Percentiles rank a stretch among this genome's conserved stretches.
phyloP scores from a whole-genome alignment of 192 early-diverging fungal species.

The Endogone sp. region DNA sequence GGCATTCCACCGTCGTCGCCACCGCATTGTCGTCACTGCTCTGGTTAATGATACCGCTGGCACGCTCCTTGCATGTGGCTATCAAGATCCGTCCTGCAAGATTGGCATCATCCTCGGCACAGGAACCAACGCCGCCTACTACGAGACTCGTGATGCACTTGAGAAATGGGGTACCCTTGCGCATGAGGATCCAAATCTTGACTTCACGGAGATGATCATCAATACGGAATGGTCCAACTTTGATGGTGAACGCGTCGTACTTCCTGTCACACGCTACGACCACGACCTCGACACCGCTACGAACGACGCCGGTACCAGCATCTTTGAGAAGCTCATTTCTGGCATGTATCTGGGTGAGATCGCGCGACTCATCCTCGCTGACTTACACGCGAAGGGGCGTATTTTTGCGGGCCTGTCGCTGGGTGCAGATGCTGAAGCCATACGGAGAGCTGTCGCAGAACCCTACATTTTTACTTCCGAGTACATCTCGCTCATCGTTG shows the following conservation, averaged over 20 bases:
- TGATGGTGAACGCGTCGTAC: conserved; percentile 57
- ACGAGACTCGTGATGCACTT: background rate
- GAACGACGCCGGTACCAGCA: background rate
- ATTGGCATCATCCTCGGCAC: conserved; percentile 94
- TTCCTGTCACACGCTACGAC: conserved; percentile 77
- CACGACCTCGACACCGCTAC: conserved; percentile 69
- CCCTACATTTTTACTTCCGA: background rate
- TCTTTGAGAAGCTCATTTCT: conserved; percentile 81
- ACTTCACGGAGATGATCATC: conserved; percentile 65
- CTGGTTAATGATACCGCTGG: conserved; percentile 98
- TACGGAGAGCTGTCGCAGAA: conserved; percentile 50
- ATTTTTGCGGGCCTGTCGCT: conserved; percentile 59
- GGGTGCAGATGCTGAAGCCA: conserved; percentile 48
- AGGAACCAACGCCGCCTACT: conserved; percentile 68
- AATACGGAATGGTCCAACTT: conserved; percentile 90
- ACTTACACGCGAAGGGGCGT: conserved; percentile 67
- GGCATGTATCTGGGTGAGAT: conserved; percentile 87
- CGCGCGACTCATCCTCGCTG: conserved; percentile 60
- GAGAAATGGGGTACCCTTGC: background rate
- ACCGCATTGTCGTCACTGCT: conserved; percentile 63
- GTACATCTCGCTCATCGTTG: conserved; percentile 54
- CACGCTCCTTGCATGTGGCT: conserved; percentile 83
- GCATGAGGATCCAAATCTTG: background rate
- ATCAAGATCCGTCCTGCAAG: conserved; percentile 71
- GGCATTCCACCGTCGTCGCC: conserved; percentile 66